Evolutionary conservation across 1,284 basidiomycete genomes (phyloP).

Genomic region (Trichosporon inkin): DNA sequence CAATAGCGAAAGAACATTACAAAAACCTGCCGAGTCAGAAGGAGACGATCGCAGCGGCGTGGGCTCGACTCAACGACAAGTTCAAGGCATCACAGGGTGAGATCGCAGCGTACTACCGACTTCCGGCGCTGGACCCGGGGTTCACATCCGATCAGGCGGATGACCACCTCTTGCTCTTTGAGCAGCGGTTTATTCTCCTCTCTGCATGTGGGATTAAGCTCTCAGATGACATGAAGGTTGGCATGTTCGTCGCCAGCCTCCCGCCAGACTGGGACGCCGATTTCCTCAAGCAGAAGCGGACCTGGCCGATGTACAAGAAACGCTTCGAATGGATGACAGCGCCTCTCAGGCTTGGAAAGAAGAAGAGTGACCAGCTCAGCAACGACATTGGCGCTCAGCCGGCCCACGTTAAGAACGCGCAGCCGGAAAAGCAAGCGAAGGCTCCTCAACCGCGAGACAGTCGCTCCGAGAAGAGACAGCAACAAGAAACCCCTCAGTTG

Average conservation of each 20-base stretch:
- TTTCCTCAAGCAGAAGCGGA: slow-evolving; percentile 1
- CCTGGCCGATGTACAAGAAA: not conserved
- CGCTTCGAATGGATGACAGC: slow-evolving; percentile 5
- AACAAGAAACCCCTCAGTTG: not conserved
- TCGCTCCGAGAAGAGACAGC: not conserved
- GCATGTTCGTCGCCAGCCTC: slow-evolving; percentile 3
- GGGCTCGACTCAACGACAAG: slow-evolving; percentile 2
- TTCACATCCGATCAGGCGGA: not conserved
- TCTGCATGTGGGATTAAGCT: slow-evolving; percentile 1
- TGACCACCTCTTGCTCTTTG: not conserved
- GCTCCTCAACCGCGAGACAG: not conserved
- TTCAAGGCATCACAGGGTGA: slow-evolving; percentile 4
- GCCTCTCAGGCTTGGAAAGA: not conserved
- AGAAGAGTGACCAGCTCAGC: not conserved
- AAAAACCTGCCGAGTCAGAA: slow-evolving; percentile 2
- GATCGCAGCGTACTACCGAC: not conserved
- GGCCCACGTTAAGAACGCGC: too few relatives aligned
- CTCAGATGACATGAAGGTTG: slow-evolving; percentile 3
- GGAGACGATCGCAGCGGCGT: not conserved
- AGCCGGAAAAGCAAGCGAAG: not conserved
- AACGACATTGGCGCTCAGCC: not conserved
- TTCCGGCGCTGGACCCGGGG: not conserved
- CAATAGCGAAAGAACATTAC: not conserved
- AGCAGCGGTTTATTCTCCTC: not conserved
- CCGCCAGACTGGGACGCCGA: slow-evolving; percentile 3